Evolutionary conservation across 352 stramenopile species (phyloP).

Genomic region (Pythium dissotocum): DNA sequence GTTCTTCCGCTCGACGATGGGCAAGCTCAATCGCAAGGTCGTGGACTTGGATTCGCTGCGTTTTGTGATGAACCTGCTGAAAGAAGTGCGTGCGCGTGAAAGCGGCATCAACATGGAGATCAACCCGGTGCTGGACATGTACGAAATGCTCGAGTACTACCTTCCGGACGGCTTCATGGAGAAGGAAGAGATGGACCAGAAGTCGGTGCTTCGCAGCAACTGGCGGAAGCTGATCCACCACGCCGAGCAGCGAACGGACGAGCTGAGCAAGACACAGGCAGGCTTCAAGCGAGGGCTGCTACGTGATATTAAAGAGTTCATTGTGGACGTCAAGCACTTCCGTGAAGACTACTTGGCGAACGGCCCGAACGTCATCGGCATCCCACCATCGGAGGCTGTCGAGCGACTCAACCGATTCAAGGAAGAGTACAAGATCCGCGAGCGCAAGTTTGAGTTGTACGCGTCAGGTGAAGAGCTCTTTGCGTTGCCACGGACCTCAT

Average conservation of each 20-base stretch:
- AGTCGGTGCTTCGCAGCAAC: slow-evolving; percentile 95
- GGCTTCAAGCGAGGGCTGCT: slow-evolving; percentile 96
- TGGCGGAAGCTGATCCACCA: slow-evolving; percentile 98
- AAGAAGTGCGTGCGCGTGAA: slow-evolving; percentile 96
- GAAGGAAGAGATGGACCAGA: slow-evolving; percentile 99
- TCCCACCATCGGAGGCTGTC: slow-evolving; percentile 95
- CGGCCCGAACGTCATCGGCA: slow-evolving; percentile 97
- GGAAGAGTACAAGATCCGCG: slow-evolving; percentile 97
- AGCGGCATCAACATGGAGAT: slow-evolving; percentile 99
- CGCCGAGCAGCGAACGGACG: slow-evolving; percentile 92
- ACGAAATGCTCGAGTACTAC: slow-evolving; percentile 96
- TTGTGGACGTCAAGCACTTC: slow-evolving; percentile 96
- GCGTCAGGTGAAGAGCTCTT: slow-evolving; percentile 97
- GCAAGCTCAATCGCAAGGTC: slow-evolving; percentile 93
- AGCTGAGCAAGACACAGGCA: slow-evolving; percentile 95
- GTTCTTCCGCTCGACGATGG: slow-evolving; percentile 94
- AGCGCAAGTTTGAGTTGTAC: slow-evolving; percentile 98
- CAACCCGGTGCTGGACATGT: slow-evolving; percentile 98
- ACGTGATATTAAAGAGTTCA: slow-evolving; percentile 96
- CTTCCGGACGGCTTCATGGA: slow-evolving; percentile 96
- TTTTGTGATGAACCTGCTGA: slow-evolving; percentile 98
- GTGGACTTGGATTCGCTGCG: slow-evolving; percentile 96
- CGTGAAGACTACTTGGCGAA: slow-evolving; percentile 96
- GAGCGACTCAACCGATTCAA: slow-evolving; percentile 97
- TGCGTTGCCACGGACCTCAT: slow-evolving; percentile 94